Evolutionary conservation across 225 moss, liverwort and hornwort genomes (phyloP).

Genomic region (Straminergon stramineum): DNA sequence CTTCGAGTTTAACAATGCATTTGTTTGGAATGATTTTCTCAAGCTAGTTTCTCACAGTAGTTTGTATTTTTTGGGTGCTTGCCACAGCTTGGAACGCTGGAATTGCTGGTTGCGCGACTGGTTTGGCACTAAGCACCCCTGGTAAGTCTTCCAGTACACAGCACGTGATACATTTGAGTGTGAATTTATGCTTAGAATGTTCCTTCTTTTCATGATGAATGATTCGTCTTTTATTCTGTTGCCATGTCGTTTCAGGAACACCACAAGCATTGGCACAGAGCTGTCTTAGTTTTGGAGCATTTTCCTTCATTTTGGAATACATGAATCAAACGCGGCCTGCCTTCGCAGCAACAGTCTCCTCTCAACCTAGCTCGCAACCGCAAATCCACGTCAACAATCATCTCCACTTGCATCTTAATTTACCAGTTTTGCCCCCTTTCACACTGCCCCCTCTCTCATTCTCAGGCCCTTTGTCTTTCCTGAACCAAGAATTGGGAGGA

Average conservation of each 20-base stretch:
- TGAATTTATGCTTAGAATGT: neutral
- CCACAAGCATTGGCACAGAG: slow-evolving; percentile 90
- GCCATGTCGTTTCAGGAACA: slow-evolving; percentile 33
- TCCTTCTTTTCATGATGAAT: neutral
- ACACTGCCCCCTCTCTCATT: slow-evolving; percentile 58
- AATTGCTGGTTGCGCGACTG: slow-evolving; percentile 97
- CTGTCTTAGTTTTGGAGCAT: slow-evolving; percentile 94
- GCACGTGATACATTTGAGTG: neutral
- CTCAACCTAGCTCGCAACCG: slow-evolving; percentile 6
- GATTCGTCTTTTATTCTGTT: neutral
- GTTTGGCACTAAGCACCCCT: slow-evolving; percentile 84
- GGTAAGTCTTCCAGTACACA: slow-evolving; percentile 18
- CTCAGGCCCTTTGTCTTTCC: slow-evolving; percentile 33
- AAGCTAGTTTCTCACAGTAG: neutral
- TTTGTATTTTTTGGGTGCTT: neutral
- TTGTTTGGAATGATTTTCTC: neutral
- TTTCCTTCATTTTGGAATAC: slow-evolving; percentile 81
- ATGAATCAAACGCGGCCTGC: slow-evolving; percentile 70
- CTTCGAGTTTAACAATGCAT: neutral
- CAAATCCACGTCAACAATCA: slow-evolving; percentile 20
- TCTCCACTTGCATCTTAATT: slow-evolving; percentile 26
- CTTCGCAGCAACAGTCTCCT: slow-evolving; percentile 42
- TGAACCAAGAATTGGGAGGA: slow-evolving; percentile 16
- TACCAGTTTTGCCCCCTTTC: slow-evolving; percentile 88
- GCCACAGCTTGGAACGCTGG: slow-evolving; percentile 88